Base-by-base conservation (phyloP, 176 grass and related monocot genomes). In the Alloteropsis semialata region DNA sequence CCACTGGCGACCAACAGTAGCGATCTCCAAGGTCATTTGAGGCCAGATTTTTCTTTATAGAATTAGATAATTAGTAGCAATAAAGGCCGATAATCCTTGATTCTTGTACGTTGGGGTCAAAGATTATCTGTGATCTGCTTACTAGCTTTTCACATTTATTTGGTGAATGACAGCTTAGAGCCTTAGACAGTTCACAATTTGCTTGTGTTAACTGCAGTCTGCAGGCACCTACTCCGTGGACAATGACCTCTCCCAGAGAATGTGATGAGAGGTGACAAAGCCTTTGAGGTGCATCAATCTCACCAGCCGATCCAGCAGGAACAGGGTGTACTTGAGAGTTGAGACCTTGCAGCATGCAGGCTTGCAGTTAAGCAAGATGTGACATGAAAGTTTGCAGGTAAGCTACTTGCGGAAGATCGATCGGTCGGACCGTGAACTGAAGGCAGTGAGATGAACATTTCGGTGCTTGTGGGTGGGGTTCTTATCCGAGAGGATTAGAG, bases 181-280 rank as follows among this genome's bases (percentile, higher is more conserved):
- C 3, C 72, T 51, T 13, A 9, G 34, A 21, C 1, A 3, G 38
- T 27, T 34, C 2, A 70, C 51, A 24, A 21, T 38, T 38, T 80
- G 45, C 39, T 16, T 75, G 33, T 33, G 70, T 74, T 74, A 42
- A 76, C 22, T 5, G 6, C 34, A 43, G 21, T 59, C 22, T 5
- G 6, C 48, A 42, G 3, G 8, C 30, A 79, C 81, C 87, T 58
- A 84, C 68, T 59, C 12, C 22, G 45, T 33, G 50, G 87, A 75
- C 11, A 61, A 53, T 51, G 76, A 80, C 75, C 14, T 51, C 58
- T 54, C 6, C 21, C 38, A 73, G 15, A n/a, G 38, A 71, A 48
- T 72, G 36, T 25, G 80, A 27, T 72, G 80, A 27, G 38, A 60
- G 55, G 39, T 69, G 34, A 36, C 74, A 25, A 33, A 30, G 65